These are phyloP conservation scores for Cicer yamashitae DNA, from an alignment of 306 rosid genomes.

Conservation along the genomic window DNA sequence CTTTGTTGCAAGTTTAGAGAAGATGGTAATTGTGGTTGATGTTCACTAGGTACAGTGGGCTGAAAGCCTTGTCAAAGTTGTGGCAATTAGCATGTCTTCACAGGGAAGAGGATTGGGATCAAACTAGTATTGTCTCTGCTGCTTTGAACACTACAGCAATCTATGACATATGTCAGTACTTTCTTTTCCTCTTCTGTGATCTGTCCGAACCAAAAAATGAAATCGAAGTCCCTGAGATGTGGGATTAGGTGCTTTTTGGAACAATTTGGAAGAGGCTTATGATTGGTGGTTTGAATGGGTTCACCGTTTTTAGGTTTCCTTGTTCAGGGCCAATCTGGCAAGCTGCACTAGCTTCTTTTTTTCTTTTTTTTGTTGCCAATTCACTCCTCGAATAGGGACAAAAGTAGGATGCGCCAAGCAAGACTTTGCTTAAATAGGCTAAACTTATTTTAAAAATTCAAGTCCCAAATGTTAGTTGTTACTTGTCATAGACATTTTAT, in stretches of 20 bases:
- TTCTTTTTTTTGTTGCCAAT: neutral
- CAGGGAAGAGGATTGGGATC: constrained; percentile 19
- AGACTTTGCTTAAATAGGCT: no score
- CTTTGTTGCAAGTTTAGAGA: no score
- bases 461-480: neutral
- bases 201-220: constrained; percentile 4
- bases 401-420: no score
- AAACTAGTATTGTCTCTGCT: neutral
- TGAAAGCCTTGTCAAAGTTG: constrained; percentile 51
- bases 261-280: constrained; percentile 9
- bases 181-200: neutral
- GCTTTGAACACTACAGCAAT: constrained; percentile 2
- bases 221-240: neutral
- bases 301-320: neutral
- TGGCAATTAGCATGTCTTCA: constrained; percentile 39
- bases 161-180: constrained; percentile 8
- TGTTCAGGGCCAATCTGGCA: neutral
- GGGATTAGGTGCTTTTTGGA: constrained; percentile 1
- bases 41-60: constrained; percentile 49
- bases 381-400: neutral
- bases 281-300: neutral
- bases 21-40: no score
- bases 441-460: neutral
- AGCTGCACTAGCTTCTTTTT: neutral
- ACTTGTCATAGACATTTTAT: neutral